Conservation (phyloP, 805 yeast species). For the Yarrowia phangngaensis region DNA sequence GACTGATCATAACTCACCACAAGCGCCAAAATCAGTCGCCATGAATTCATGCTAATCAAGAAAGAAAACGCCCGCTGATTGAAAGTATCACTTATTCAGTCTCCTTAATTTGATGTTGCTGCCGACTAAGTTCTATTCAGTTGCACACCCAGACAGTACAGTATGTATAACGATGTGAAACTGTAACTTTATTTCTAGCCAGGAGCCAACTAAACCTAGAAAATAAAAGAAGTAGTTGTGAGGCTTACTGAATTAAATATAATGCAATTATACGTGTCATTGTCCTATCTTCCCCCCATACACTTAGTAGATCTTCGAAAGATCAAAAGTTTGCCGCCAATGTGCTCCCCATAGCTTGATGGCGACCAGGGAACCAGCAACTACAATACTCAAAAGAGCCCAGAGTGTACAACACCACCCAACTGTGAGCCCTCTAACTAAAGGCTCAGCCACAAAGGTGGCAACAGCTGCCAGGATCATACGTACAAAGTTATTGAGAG, state of each 20-base stretch:
- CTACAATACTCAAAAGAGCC: conserved; percentile 45
- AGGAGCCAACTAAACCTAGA: too few species aligned
- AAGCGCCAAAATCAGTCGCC: conserved; percentile 17
- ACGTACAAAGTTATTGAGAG: conserved; percentile 71
- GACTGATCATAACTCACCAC: background rate
- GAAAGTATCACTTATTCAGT: too few species aligned
- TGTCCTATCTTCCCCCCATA: background rate
- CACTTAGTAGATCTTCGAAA: conserved; percentile 39
- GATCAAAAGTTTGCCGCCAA: conserved; percentile 45
- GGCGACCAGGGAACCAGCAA: conserved; percentile 30
- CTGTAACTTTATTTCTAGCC: too few species aligned
- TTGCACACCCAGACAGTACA: too few species aligned
- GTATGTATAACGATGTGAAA: too few species aligned
- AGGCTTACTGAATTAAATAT: background rate
- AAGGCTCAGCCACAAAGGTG: conserved; percentile 70
- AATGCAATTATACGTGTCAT: conserved; percentile 2
- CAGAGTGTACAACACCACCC: conserved; percentile 69
- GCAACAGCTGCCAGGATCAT: conserved; percentile 72
- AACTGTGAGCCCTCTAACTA: conserved; percentile 59
- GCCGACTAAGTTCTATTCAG: too few species aligned
- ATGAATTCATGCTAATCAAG: conserved; percentile 7
- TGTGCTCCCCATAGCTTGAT: conserved; percentile 44
- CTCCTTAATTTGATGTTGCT: too few species aligned
- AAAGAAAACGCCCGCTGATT: conserved; percentile 9
- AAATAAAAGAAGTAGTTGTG: background rate